A percentile compares a stretch with the other conserved stretches of the same genome.
Conservation (phyloP, 202 grass and related monocot species). For the Schoenoplectus tabernaemontani region DNA sequence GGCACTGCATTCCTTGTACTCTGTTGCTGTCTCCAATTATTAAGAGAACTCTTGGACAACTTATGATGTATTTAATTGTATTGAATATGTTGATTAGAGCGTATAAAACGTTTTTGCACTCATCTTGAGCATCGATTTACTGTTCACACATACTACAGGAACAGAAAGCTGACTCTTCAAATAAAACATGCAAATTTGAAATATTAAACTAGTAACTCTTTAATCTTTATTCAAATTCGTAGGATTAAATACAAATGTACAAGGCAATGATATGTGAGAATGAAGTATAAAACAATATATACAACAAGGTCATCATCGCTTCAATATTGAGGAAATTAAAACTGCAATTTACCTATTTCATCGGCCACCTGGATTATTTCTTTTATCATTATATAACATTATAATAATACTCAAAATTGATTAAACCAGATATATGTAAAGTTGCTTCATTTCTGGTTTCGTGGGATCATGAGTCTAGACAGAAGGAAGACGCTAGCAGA, state of each 20-base stretch:
- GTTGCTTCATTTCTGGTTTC: neutral
- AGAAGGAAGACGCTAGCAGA: slow-evolving; percentile 71
- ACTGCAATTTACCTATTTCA: neutral
- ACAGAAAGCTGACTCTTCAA: neutral
- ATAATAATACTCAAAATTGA: neutral
- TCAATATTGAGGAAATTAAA: neutral
- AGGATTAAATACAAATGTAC: neutral
- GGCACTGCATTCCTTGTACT: neutral
- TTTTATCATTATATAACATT: neutral
- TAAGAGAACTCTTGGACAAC: neutral
- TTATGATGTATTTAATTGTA: neutral
- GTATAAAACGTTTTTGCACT: neutral
- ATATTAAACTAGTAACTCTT: neutral
- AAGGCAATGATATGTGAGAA: neutral
- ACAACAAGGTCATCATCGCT: neutral
- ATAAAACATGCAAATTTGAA: neutral
- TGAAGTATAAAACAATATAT: neutral
- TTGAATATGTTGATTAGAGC: neutral
- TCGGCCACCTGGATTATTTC: neutral
- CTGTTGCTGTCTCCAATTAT: neutral
- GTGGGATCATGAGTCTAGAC: slow-evolving; percentile 29
- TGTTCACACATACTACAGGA: neutral
- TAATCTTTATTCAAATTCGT: neutral
- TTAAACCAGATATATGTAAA: slow-evolving; percentile 25
- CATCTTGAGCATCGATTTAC: neutral